Evolutionary conservation across 2,329 filamentous ascomycete species (phyloP), one percentile per base, ranked within the genome.

Genomic region (Verruconis gallopava): DNA sequence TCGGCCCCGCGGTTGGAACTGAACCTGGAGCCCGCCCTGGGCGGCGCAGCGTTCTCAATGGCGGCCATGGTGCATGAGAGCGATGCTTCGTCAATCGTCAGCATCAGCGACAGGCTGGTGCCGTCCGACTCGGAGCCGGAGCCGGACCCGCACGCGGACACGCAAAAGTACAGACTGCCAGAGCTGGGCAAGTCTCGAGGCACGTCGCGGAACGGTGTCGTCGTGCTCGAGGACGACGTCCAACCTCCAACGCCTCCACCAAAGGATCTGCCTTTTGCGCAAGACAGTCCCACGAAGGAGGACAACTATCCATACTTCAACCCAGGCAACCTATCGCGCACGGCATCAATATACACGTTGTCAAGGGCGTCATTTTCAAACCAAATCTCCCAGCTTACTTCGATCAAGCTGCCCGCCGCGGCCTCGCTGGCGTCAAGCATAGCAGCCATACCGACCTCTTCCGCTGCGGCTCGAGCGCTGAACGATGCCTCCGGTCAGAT

Each of bases 401-500:
- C 86, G 14, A 79, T 96, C 44, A 81, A 85, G 53, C 72, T 96
- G 2, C 91, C 91, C 1, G 81, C 93, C 58, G 84, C 89, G 40
- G 78, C 80, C 34, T 80, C 84, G 0, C 70, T 98, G 17, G 85
- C 85, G 20, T 81, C 78, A 48, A 85, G 81, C 54, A 86, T 98
- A 38, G 76, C 79, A 5, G 79, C 84, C 13, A 91, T 96, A 37
- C 77, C 85, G 6, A 91, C 83, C 0, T 85, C 88, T 2, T 78
- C 83, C 45, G 75, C 79, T n/a, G 91, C 89, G 19, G 77, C 85
- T 6, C 81, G 77, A 46, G 85, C 86, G 0, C 71, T 96, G 42
- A 81, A 85, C 49, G 82, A 84, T 50, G 85, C 89, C 9, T 85
- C 88, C 3, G 85, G 93, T 47, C 88, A 96, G 60, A 96, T 98